Percentiles rank a stretch among this genome's conserved stretches.
phyloP scores from a whole-genome alignment of 371 early-diverging fungal genomes.

The Cokeromyces recurvatus region DNA sequence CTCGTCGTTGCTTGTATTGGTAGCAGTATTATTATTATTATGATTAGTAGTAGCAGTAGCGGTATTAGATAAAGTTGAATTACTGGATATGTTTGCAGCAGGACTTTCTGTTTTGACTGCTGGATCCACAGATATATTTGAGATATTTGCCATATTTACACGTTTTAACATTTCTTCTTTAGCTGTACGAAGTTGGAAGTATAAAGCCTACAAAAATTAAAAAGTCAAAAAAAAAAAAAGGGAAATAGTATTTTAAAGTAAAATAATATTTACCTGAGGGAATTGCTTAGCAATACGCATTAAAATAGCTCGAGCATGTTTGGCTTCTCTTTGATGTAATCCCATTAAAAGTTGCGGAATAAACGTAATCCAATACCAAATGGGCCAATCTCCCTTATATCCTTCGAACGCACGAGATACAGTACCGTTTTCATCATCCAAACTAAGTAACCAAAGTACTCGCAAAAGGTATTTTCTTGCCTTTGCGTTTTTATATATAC shows the following conservation, averaged over 20 bases:
- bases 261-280: conserved; percentile 73
- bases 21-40: background rate
- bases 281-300: conserved; percentile 90
- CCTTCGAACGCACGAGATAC: conserved; percentile 81
- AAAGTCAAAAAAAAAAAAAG: background rate
- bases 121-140: background rate
- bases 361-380: conserved; percentile 98
- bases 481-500: conserved; percentile 78
- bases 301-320: conserved; percentile 78
- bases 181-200: conserved; percentile 90
- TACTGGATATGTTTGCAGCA: no score
- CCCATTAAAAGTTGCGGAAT: conserved; percentile 91
- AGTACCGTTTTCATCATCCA: conserved; percentile 78
- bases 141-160: conserved; percentile 2
- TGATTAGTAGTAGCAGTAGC: no score
- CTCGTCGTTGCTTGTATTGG: background rate
- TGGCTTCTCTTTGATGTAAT: conserved; percentile 75
- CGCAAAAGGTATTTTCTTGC: conserved; percentile 91
- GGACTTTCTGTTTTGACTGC: no score
- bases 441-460: conserved; percentile 90
- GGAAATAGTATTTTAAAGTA: background rate
- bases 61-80: no score
- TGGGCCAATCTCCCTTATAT: conserved; percentile 86
- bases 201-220: conserved; percentile 52
- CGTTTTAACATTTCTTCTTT: conserved; percentile 85